phyloP scores from a whole-genome alignment of 2,329 filamentous ascomycete genomes.

The Madurella mycetomatis region DNA sequence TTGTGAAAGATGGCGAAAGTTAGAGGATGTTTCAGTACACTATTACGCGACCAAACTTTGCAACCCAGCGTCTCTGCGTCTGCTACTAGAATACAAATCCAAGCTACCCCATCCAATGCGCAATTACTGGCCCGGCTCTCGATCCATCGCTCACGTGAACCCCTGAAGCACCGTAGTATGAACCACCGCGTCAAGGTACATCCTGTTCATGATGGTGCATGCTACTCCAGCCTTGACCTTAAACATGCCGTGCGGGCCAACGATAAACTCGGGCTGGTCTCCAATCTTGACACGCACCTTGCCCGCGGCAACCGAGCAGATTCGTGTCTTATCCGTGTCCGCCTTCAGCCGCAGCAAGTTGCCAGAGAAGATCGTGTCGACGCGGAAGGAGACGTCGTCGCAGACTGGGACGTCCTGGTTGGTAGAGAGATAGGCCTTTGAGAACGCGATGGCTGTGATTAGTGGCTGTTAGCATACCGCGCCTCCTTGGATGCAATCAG shows the following conservation, averaged over 20 bases:
- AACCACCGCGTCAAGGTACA: conserved; percentile 28
- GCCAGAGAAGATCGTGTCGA: conserved; percentile 29
- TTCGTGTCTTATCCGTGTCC: conserved; percentile 19
- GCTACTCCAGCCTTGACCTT: conserved; percentile 22
- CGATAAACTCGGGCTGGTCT: conserved; percentile 24
- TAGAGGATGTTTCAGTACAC: too few species aligned
- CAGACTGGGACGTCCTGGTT: conserved; percentile 24
- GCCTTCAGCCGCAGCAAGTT: conserved; percentile 20
- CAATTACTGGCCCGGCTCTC: background rate
- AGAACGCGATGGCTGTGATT: conserved; percentile 30
- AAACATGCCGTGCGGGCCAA: conserved; percentile 29
- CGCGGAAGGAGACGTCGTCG: conserved; percentile 28
- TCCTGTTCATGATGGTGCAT: conserved; percentile 24
- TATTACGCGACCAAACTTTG: too few species aligned
- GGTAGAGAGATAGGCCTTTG: conserved; percentile 31
- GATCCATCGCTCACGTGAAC: background rate
- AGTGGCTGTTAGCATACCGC: background rate
- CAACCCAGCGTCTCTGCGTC: too few species aligned
- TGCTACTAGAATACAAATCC: background rate
- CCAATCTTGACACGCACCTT: conserved; percentile 29
- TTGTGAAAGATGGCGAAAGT: too few species aligned
- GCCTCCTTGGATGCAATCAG: background rate
- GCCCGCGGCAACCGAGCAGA: conserved; percentile 30
- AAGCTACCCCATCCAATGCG: background rate
- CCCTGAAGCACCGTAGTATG: conserved; percentile 21